Base-by-base conservation (phyloP, 805 yeast species). In the Kazachstania bromeliacearum region DNA sequence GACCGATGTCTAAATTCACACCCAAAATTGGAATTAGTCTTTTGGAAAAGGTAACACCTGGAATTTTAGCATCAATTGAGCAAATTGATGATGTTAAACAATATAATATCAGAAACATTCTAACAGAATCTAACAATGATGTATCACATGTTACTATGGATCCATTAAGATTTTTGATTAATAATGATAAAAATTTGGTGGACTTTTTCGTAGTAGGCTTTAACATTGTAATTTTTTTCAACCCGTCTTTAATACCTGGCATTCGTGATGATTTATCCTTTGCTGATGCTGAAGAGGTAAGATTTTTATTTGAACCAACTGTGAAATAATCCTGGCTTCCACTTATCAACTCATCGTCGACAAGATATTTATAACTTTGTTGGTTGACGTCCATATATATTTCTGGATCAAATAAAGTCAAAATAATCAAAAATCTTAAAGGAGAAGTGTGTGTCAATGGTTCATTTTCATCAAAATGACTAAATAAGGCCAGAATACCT, bases 121-220 rank as follows among this genome's bases (percentile, higher is more conserved):
- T 44, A 21, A 55, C 29, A 0, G 58, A 49, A 29, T 54, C 55
- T 14, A 54, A 33, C 3, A 48, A 22, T 1, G 59, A 45, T 20
- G 35, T 42, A 28, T 55, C 58, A 4, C 57, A 43, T 4, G 53
- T 46, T 9, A 44, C 15, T 4, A 44, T 42, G 3, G 47, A 39
- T 1, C 56, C 60, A 31, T 49, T 53, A 12, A 55, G 32, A 21
- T 55, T 53, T 26, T 47, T 53, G 18, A 57, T n/a, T 6, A 57
- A 28, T 25, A 50, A 35, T 6, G 43, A 42, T 10, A 57, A 27
- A 36, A 50, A 46, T 36, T 50, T 55, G 7, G 41, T 24, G 4
- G 51, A 32, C 32, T 48, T 54, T 15, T 44, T 50, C 9, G 36
- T 43, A n/a, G 49, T 38, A 6, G 34, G 18, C 20, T 42, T 44